Evolutionary conservation across 1,284 basidiomycete species (phyloP), one percentile per base, ranked within the genome.

Genomic region (Athelia sp.): DNA sequence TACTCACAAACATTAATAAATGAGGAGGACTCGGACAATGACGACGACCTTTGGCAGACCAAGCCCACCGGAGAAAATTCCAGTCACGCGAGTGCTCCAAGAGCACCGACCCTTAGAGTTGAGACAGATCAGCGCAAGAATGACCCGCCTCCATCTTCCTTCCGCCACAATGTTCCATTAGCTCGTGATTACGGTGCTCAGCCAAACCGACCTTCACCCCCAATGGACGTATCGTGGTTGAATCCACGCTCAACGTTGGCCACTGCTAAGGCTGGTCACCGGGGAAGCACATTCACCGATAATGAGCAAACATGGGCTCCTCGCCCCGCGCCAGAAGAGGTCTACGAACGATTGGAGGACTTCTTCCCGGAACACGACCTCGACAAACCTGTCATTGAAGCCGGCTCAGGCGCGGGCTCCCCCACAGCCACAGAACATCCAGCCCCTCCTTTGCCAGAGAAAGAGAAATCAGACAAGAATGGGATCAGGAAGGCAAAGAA

Each of bases 331-430:
- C 86, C 95, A 0, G 97, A 99, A 64, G 90, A 92, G 60, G 87
- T 99, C 49, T 94, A 95, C 65, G 90, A 98, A 50, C 85, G 90
- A 50, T 77, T 99, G 6, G 92, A 98, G 60, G 85, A 90, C 56
- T 98, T 93, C 74, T 99, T 99, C 77, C 95, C 95, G 0, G 86
- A 90, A 57, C 92, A 98, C 64, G 95, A 99, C 63, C 79, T 99
- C 46, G 97, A 99, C 69, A 90, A 92, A 63, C 96, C 96, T 1
- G 86, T 99, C 51, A 89, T 98, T 50, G 95, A 98, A 56, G 79
- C 86, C 4, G 77, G 78, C 11, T 84, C 88, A 1, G 89, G 88
- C 11, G 85, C 85, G 34, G 84, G 83, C 6, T 90, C 87, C 3
- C 89, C 88, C 0, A 90, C 87, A 0, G 72, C 80, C 26, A 78